Evolutionary conservation across 2,329 filamentous ascomycete genomes (phyloP).

Genomic region (Sclerotiophoma versabilis): DNA sequence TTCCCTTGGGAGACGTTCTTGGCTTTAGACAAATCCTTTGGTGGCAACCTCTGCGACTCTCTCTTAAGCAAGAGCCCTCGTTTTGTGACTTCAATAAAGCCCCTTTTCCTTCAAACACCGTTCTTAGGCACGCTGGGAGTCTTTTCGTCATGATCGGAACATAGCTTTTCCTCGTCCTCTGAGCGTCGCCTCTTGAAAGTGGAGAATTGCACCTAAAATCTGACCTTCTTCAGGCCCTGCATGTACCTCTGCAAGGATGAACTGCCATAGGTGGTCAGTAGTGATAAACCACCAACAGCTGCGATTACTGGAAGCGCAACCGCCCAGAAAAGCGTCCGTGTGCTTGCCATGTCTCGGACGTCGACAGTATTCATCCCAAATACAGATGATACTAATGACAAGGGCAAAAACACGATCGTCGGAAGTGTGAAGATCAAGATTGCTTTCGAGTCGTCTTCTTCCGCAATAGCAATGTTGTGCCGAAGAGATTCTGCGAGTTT

Average conservation of each 20-base stretch:
- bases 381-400: slow-evolving; percentile 23
- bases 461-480: slow-evolving; percentile 19
- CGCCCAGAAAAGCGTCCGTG: slow-evolving; percentile 26
- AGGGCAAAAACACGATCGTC: slow-evolving; percentile 45
- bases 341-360: slow-evolving; percentile 18
- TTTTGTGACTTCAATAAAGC: no score
- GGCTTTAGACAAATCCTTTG: no score
- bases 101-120: no score
- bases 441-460: slow-evolving; percentile 21
- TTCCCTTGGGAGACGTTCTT: no score
- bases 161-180: no score
- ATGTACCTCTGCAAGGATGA: background rate
- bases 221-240: no score
- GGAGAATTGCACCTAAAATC: no score
- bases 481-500: slow-evolving; percentile 25
- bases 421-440: slow-evolving; percentile 29
- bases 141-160: no score
- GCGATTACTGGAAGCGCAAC: slow-evolving; percentile 20
- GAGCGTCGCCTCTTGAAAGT: no score
- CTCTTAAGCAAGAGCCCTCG: no score
- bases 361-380: slow-evolving; percentile 30
- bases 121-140: no score
- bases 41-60: no score
- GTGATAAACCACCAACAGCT: background rate
- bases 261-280: background rate